Base-by-base conservation (phyloP, 768 basidiomycete species). In the Mycena albidolilacea region DNA sequence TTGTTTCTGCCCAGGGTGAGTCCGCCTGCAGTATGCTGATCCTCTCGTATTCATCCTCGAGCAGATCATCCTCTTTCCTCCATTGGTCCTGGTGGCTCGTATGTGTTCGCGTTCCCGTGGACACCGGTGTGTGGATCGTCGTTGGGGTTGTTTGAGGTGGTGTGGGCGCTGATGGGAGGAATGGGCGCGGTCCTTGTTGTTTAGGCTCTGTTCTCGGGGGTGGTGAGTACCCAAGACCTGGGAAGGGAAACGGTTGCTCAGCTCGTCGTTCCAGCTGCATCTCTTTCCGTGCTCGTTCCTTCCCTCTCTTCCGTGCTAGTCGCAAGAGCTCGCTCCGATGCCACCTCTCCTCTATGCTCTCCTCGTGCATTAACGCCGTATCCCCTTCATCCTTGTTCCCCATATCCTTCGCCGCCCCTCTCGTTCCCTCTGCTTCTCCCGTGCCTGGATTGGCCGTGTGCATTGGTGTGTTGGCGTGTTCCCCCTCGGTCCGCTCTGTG, bases 191-290 rank as follows among this genome's bases (percentile, higher is more conserved):
- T 7, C 23, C 7, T 5, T 12, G 52, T 1, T 50, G 41, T 17
- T 60, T 55, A 1, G 59, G 71, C 1, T 62, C 52, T n/a, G n/a
- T 43, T 3, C 50, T 0, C 0, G 19, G 38, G 0, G 64, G 23
- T 23, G 71, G 71, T 72, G 65, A 67, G 71, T 72, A 41, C 23
- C 71, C 71, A 3, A 72, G 60, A 14, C 71, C 71, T 1, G 65
- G 71, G 15, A 67, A 72, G 19, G 71, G 71, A 9, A 72, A 17
- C 0, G 71, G 65, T 48, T 67, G 65, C 71, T 72, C 60, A 63
- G 71, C 64, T 67, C 71, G 11, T 43, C 61, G 12, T 21, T 61
- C 7, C 14, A 72, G 71, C 60, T 72, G 71, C 38, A 23, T 64
- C 1, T 55, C 66, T 48, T 73, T 68, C 2, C 66, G 64, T 17